phyloP scores from a whole-genome alignment of 371 early-diverging fungal species.

The Lichtheimia ornata region DNA sequence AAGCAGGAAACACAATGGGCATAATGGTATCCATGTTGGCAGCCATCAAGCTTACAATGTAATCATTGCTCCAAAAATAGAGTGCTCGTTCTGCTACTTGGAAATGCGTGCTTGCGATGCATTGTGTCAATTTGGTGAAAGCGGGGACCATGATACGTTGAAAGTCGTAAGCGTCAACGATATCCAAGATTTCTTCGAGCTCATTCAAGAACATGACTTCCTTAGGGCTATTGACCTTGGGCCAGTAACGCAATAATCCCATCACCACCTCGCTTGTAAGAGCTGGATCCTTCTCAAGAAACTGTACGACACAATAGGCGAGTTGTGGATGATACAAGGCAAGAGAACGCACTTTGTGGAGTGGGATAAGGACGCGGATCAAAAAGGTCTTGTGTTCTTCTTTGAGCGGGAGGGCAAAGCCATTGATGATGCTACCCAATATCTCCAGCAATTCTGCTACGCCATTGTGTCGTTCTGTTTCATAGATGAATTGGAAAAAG shows the following conservation, averaged over 20 bases:
- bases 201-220: slow-evolving; percentile 98
- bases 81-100: slow-evolving; percentile 97
- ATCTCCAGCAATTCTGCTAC: slow-evolving; percentile 96
- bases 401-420: slow-evolving; percentile 95
- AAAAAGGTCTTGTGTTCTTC: slow-evolving; percentile 96
- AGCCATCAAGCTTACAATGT: slow-evolving; percentile 89
- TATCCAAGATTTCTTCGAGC: slow-evolving; percentile 93
- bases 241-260: slow-evolving; percentile 93
- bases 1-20: slow-evolving; percentile 90
- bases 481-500: slow-evolving; percentile 96
- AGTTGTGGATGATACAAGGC: slow-evolving; percentile 94
- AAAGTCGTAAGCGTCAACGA: slow-evolving; percentile 89
- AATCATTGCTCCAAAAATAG: slow-evolving; percentile 96
- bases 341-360: slow-evolving; percentile 93
- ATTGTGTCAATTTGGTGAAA: slow-evolving; percentile 88
- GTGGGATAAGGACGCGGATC: slow-evolving; percentile 87
- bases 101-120: slow-evolving; percentile 92
- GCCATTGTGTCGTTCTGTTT: slow-evolving; percentile 94
- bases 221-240: slow-evolving; percentile 96
- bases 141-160: slow-evolving; percentile 84
- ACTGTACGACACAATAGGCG: slow-evolving; percentile 97
- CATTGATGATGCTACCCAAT: slow-evolving; percentile 97
- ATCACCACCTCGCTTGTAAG: slow-evolving; percentile 88
- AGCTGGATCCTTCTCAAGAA: slow-evolving; percentile 91
- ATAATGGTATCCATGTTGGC: slow-evolving; percentile 86